These are phyloP conservation scores for Kwoniella pini DNA, from an alignment of 768 basidiomycete species.

Conservation along the genomic window DNA sequence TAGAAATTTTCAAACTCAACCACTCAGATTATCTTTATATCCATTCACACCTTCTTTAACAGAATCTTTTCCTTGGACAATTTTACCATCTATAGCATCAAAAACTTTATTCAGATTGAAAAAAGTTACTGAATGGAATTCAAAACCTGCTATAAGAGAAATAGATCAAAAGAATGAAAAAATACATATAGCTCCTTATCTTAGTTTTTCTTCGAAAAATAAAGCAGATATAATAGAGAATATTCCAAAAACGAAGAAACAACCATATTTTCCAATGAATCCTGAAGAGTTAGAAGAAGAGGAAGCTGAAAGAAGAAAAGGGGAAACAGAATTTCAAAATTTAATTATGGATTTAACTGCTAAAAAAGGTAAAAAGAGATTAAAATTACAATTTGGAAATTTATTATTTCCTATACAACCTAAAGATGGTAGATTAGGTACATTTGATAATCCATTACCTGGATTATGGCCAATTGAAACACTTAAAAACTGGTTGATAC, in stretches of 20 bases:
- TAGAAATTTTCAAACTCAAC: conserved; percentile 1
- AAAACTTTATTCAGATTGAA: conserved; percentile 16
- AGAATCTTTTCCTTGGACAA: conserved; percentile 11
- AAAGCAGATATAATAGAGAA: too few species aligned
- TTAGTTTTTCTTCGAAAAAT: neutral
- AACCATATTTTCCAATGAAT: neutral
- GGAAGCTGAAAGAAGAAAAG: neutral
- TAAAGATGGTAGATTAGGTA: conserved; percentile 12
- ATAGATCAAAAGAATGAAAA: conserved; percentile 19
- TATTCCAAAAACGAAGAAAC: neutral
- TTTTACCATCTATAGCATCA: neutral
- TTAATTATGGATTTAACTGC: neutral
- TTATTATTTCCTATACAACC: conserved; percentile 1
- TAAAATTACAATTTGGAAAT: conserved; percentile 12
- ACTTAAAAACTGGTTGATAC: conserved; percentile 4
- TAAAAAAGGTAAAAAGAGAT: conserved; percentile 3
- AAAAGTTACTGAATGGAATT: conserved; percentile 15
- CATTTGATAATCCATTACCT: conserved; percentile 16
- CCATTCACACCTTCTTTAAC: conserved; percentile 16
- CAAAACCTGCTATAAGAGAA: conserved; percentile 16
- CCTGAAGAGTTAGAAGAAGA: neutral
- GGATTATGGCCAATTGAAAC: conserved; percentile 17
- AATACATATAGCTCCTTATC: neutral
- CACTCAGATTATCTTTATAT: conserved; percentile 15
- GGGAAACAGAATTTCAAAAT: conserved; percentile 1